Base-by-base conservation (phyloP, 1,139 yeast genomes). In the Blastobotrys apis region DNA sequence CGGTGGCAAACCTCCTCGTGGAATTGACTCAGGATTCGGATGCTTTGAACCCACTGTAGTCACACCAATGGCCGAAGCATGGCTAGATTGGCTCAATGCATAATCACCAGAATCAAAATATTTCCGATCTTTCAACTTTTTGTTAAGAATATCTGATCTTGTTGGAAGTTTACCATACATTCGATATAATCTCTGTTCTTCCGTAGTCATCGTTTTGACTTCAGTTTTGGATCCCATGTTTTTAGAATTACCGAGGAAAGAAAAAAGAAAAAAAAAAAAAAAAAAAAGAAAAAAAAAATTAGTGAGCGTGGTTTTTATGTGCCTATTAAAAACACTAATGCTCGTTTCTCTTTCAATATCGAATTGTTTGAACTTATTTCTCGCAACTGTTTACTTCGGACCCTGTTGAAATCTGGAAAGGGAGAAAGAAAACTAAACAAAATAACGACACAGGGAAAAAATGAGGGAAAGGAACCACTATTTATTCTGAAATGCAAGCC, bases 51-150 rank as follows among this genome's bases (percentile, higher is more conserved):
- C 74, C 22, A 68, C 61, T 27, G 62, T 55, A n/a, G 59, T 52
- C 39, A 56, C 60, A 39, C 56, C 64, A 15, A 56, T 57, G 27
- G 63, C 58, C 15, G 61, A 54, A n/a, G 64, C 60, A 36, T 55
- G 54, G 43, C 78, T 79, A 5, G 80, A 86, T 57, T 88, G 83
- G 53, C 86, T 87, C 78, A 92, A 78, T 21, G 97, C 97, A 63
- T 94, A 92, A 66, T 92, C 99, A 19, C 98, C 98, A 50, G 95
- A 85, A 59, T 92, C 99, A 61, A 92, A 94, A 66, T 84, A 92
- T 67, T 88, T 88, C 58, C 96, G 80, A 57, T 92, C 97, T 63
- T 63, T 65, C 31, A 69, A 60, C 64, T 86, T 87, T 53, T 84
- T 79, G 47, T 85, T 76, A 49, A 92, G 74, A 31, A 92, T 72